phyloP scores from a whole-genome alignment of 768 basidiomycete species.

The Jaapia argillacea region DNA sequence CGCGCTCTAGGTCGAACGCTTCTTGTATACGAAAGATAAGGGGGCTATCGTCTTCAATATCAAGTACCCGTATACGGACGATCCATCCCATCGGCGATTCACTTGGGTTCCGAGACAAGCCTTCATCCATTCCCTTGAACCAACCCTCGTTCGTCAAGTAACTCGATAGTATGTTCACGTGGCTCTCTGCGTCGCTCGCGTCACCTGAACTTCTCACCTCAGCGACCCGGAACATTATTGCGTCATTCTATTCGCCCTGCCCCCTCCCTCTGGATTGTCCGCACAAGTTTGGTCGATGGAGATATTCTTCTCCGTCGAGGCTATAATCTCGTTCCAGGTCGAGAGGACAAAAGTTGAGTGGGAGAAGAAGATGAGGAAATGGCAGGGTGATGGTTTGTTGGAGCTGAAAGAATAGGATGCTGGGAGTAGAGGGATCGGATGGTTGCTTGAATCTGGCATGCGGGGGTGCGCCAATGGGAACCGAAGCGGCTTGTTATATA shows the following conservation, averaged over 20 bases:
- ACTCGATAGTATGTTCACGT: neutral
- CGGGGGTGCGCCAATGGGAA: too few species aligned
- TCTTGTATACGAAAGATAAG: conserved; percentile 1
- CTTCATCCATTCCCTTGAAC: neutral
- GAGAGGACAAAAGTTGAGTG: neutral
- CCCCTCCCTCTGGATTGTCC: neutral
- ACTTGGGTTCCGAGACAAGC: neutral
- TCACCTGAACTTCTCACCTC: neutral
- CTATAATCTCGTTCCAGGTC: neutral
- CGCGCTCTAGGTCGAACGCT: conserved; percentile 1
- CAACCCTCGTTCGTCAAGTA: neutral
- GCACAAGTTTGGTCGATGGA: neutral
- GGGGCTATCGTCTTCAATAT: conserved; percentile 3
- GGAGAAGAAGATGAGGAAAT: neutral
- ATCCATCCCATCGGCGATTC: neutral
- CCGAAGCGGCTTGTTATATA: too few species aligned
- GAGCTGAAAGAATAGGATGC: neutral
- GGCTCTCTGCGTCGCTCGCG: neutral
- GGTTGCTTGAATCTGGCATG: too few species aligned
- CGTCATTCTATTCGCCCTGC: neutral
- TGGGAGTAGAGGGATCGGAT: too few species aligned
- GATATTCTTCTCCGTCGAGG: neutral
- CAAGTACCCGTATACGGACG: conserved; percentile 4
- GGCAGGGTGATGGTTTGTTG: neutral
- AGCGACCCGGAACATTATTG: neutral